phyloP scores from a whole-genome alignment of 1,284 basidiomycete genomes.

The Microbotryum violaceum region DNA sequence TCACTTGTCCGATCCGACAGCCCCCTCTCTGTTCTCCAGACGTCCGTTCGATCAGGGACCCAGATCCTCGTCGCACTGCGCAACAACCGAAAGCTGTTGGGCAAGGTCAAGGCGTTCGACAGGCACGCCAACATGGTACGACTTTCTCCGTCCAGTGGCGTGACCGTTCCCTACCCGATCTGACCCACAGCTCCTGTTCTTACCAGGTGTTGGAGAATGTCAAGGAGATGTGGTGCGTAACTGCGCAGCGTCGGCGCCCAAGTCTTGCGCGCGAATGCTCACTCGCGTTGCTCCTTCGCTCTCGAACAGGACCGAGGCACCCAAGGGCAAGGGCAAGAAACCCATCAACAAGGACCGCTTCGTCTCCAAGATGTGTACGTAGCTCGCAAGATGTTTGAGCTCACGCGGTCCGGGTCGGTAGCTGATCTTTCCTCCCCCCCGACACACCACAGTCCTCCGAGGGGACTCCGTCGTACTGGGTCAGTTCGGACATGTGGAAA shows the following conservation, averaged over 20 bases:
- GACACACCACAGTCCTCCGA: constrained; percentile 32
- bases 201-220: constrained; percentile 85
- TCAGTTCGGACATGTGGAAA: constrained; percentile 38
- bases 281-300: background rate
- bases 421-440: background rate
- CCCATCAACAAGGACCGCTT: constrained; percentile 98
- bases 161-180: background rate
- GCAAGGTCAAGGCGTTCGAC: constrained; percentile 97
- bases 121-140: constrained; percentile 96
- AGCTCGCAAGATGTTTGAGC: too few species aligned
- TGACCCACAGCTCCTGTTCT: background rate
- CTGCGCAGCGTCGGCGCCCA: too few species aligned
- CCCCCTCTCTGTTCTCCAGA: constrained; percentile 93
- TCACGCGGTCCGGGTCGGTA: background rate
- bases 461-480: constrained; percentile 93
- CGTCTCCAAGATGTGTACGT: constrained; percentile 87
- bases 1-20: constrained; percentile 10
- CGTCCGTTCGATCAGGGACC: constrained; percentile 84
- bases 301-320: constrained; percentile 98
- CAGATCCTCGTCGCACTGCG: constrained; percentile 95
- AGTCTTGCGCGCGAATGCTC: background rate
- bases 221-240: constrained; percentile 61
- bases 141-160: background rate
- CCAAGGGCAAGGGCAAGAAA: constrained; percentile 97
- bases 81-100: constrained; percentile 98